Base-by-base conservation (phyloP, 2,329 filamentous ascomycete species). In the Colletotrichum tamarilloi region DNA sequence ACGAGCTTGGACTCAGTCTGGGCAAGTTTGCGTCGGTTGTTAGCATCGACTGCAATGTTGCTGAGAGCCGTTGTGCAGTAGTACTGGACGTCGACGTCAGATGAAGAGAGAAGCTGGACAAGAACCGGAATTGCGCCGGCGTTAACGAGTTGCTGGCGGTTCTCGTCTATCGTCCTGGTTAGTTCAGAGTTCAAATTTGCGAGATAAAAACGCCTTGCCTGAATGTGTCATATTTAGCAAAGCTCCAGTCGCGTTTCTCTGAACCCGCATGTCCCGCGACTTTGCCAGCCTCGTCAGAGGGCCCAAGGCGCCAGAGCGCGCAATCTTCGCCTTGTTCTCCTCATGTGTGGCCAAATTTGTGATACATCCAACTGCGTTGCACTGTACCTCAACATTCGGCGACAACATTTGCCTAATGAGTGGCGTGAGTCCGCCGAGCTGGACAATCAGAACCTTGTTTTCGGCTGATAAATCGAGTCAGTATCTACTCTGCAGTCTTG, bases 171-270 rank as follows among this genome's bases (percentile, higher is more conserved):
- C 12, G 32, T 58, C 28, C 11, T 49, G 56, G 75, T 84, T 35
- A 35, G 42, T 4, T 19, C 12, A 26, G 55, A n/a, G 22, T 30
- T n/a, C n/a, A 22, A 24, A 11, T n/a, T 16, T 22, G 35, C 35
- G n/a, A 22, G 32, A n/a, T 24, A 24, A 19, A 12, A 9, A 26
- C 57, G 60, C 77, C 89, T 73, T 90, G 97, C 95, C 95, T 76
- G 95, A 98, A 86, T 99, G 97, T 78, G 97, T 99, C 97, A 99
- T 99, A 84, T 99, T 99, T 76, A 99, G 89, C 71, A 99, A 86
- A 58, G 97, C 97, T 67, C 97, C 97, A 1, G 97, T 99, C 71
- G 97, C 97, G 84, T 99, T 99, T 76, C 97, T 91, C 85, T 99
- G 97, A 60, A 99, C 97, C 69, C 97, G 92, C 97, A 98, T 98